Conservation (phyloP, 1,284 basidiomycete species). For the Melampsora larici-populina region DNA sequence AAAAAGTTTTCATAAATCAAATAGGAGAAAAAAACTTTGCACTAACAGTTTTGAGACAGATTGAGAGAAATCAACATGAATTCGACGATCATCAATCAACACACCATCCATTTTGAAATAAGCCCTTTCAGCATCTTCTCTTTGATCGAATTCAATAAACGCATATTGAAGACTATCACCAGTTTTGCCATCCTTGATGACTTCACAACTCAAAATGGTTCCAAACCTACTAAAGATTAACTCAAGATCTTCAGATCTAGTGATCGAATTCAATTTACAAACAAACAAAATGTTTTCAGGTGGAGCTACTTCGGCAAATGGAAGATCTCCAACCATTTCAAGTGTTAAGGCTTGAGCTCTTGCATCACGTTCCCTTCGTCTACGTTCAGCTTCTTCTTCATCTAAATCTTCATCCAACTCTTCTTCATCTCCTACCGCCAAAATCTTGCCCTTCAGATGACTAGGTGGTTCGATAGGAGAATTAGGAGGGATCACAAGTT, state of each 20-base stretch:
- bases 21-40: slow-evolving; percentile 42
- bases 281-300: slow-evolving; percentile 99
- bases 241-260: slow-evolving; percentile 90
- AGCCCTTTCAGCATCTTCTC: slow-evolving; percentile 89
- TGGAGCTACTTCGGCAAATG: slow-evolving; percentile 94
- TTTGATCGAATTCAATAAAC: slow-evolving; percentile 95
- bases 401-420: slow-evolving; percentile 60
- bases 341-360: slow-evolving; percentile 89
- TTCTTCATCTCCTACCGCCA: slow-evolving; percentile 86
- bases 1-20: background rate
- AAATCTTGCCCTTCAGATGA: slow-evolving; percentile 49
- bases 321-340: slow-evolving; percentile 98
- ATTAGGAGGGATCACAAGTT: slow-evolving; percentile 67
- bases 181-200: slow-evolving; percentile 90
- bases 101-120: slow-evolving; percentile 99
- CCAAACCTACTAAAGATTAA: slow-evolving; percentile 96
- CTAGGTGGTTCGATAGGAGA: slow-evolving; percentile 63
- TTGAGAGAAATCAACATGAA: slow-evolving; percentile 87
- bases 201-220: slow-evolving; percentile 90
- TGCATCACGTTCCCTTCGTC: slow-evolving; percentile 77
- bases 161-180: slow-evolving; percentile 97
- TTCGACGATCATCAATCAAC: slow-evolving; percentile 93
- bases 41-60: slow-evolving; percentile 68
- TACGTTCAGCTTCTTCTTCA: slow-evolving; percentile 74
- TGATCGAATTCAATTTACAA: slow-evolving; percentile 95